Conservation (phyloP, 2,329 filamentous ascomycete genomes). For the Amylocarpus encephaloides region DNA sequence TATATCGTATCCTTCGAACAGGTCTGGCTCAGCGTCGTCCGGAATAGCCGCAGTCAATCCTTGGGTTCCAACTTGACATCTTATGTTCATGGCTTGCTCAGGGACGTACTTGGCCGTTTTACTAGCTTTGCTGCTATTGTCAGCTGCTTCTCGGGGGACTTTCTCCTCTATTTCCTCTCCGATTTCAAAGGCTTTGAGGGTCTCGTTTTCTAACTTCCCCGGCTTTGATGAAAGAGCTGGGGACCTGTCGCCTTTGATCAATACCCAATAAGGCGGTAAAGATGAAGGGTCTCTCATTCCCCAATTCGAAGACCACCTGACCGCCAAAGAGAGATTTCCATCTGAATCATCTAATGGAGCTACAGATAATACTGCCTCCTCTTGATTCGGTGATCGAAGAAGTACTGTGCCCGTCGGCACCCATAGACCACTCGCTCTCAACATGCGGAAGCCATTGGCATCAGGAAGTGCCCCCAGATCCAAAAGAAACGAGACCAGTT, state of each 20-base stretch:
- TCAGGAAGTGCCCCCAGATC: slow-evolving; percentile 58
- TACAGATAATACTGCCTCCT: slow-evolving; percentile 45
- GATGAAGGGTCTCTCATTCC: slow-evolving; percentile 45
- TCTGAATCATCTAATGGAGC: slow-evolving; percentile 54
- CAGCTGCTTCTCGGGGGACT: not conserved
- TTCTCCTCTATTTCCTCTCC: slow-evolving; percentile 4
- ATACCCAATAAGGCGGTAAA: slow-evolving; percentile 55
- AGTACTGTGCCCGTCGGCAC: slow-evolving; percentile 52
- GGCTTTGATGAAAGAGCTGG: not conserved
- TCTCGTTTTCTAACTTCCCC: slow-evolving; percentile 4
- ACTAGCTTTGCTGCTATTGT: not conserved
- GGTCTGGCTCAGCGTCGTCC: slow-evolving; percentile 30
- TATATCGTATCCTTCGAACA: slow-evolving; percentile 19
- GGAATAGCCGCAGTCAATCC: slow-evolving; percentile 42
- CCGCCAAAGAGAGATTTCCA: slow-evolving; percentile 50
- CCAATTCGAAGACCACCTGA: slow-evolving; percentile 51
- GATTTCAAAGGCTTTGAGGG: not conserved
- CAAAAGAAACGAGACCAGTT: slow-evolving; percentile 54
- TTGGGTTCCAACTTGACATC: slow-evolving; percentile 43
- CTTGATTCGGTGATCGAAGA: slow-evolving; percentile 46
- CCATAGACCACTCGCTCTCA: slow-evolving; percentile 53
- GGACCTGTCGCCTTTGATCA: slow-evolving; percentile 35
- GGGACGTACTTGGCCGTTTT: slow-evolving; percentile 21
- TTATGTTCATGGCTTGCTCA: slow-evolving; percentile 30
- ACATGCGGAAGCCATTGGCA: slow-evolving; percentile 49